phyloP scores from a whole-genome alignment of 495 filamentous ascomycete species.

The Daldinia decipiens region DNA sequence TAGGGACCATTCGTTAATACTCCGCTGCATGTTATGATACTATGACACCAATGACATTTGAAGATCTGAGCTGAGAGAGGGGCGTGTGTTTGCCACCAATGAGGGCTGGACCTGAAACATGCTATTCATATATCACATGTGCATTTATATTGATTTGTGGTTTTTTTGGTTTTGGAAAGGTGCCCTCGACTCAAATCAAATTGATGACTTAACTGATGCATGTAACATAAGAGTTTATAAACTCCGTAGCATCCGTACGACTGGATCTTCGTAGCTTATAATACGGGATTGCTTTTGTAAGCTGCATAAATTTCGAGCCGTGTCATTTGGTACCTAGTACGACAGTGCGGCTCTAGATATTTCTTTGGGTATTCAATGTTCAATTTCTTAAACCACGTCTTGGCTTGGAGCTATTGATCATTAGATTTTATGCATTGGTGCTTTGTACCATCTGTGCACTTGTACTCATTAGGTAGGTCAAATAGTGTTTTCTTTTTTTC shows the following conservation, averaged over 20 bases:
- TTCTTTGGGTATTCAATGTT: neutral
- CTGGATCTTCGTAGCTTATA: constrained; percentile 8
- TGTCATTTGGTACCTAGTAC: neutral
- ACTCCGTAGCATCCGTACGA: constrained; percentile 12
- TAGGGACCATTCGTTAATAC: constrained; percentile 20
- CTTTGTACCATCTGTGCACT: neutral
- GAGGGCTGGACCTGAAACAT: constrained; percentile 33
- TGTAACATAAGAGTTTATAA: constrained; percentile 7
- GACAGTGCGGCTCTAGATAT: constrained; percentile 2
- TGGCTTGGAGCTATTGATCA: constrained; percentile 8
- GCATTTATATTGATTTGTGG: constrained; percentile 30
- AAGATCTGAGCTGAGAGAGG: constrained; percentile 30
- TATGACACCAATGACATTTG: constrained; percentile 15
- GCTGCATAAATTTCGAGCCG: constrained; percentile 4
- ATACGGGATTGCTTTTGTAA: constrained; percentile 5
- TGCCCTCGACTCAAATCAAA: neutral
- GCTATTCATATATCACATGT: constrained; percentile 26
- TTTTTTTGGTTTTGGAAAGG: constrained; percentile 6
- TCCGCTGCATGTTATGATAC: constrained; percentile 15
- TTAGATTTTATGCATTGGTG: constrained; percentile 4
- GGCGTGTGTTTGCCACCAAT: constrained; percentile 30
- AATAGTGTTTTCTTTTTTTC: neutral
- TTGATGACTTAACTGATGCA: constrained; percentile 12
- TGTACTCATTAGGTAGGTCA: neutral
- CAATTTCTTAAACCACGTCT: neutral